Conservation (phyloP, 2,329 filamentous ascomycete genomes). For the Trichoderma simmonsii region DNA sequence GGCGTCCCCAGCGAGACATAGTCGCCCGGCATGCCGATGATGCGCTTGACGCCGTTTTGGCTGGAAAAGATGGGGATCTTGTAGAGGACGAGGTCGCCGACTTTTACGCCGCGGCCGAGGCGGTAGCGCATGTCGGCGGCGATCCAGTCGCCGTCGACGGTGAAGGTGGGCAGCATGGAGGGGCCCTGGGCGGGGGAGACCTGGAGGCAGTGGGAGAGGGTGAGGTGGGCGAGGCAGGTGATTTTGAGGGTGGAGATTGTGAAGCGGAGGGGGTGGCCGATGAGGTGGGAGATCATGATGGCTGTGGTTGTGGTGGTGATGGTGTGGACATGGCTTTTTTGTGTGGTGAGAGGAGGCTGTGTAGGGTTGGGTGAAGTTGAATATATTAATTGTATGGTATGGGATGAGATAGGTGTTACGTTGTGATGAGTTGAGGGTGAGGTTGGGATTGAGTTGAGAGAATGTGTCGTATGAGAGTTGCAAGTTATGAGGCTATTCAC, state of each 20-base stretch:
- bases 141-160: constrained; percentile 63
- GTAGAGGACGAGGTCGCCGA: constrained; percentile 85
- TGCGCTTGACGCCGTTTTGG: constrained; percentile 70
- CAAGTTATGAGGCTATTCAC: not conserved
- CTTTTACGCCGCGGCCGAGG: constrained; percentile 59
- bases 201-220: constrained; percentile 59
- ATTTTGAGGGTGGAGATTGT: constrained; percentile 35
- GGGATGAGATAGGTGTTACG: not conserved
- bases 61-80: constrained; percentile 66
- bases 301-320: not conserved
- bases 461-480: not conserved
- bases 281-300: constrained; percentile 33
- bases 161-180: constrained; percentile 87
- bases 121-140: constrained; percentile 66
- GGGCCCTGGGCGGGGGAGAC: constrained; percentile 63
- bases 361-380: not conserved
- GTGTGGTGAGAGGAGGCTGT: not conserved
- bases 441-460: not conserved
- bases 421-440: not conserved
- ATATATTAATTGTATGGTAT: not conserved
- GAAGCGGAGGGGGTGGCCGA: constrained; percentile 40
- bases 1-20: constrained; percentile 68
- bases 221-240: constrained; percentile 43
- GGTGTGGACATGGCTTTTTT: not conserved
- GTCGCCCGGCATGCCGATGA: constrained; percentile 72